Base-by-base conservation (phyloP, 2,329 filamentous ascomycete species). In the Cercospora brassicicola region DNA sequence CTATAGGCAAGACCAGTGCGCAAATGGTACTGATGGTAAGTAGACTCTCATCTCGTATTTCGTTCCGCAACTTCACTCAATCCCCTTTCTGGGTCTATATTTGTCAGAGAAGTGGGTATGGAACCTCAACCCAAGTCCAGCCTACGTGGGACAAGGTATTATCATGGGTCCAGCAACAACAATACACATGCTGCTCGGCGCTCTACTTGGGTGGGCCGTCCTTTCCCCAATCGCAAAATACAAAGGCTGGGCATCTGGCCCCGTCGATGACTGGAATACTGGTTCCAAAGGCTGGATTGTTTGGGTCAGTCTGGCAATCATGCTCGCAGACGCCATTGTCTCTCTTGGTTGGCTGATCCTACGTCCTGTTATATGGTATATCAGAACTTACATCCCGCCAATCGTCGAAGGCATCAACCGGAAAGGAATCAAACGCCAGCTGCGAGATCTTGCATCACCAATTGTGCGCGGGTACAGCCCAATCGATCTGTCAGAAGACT, bases 271-370 rank as follows among this genome's bases (percentile, higher is more conserved):
- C 78, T 99, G 95, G 95, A 91, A 94, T 67, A 88, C 85, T 15
- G 95, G 95, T 9, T 97, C 93, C 78, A 97, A 98, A 81, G 95
- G 94, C 45, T 99, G 95, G 95, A 98, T 99, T 68, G 92, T 99
- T 0, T 99, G 95, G 95, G 85, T 96, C 2, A 97, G 93, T 36
- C 83, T 99, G 31, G 92, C 95, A 3, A 97, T 99, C 72, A 99
- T 99, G 95, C 85, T 99, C 28, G 92, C 92, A 23, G 95, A 99
- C 79, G 93, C 94, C 0, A 85, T 99, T 3, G 87, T 98, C 70
- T 97, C 91, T 74, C 86, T 99, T 9, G 88, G 91, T 1, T 93
- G 94, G 84, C 86, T 97, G 48, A 83, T 91, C 0, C 72, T 91
- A 2, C 87, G 87, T 3, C 90, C 92, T 0, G 70, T 90, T 0